Conservation (phyloP, 305 asterid species). For the Fraxinus albicans region DNA sequence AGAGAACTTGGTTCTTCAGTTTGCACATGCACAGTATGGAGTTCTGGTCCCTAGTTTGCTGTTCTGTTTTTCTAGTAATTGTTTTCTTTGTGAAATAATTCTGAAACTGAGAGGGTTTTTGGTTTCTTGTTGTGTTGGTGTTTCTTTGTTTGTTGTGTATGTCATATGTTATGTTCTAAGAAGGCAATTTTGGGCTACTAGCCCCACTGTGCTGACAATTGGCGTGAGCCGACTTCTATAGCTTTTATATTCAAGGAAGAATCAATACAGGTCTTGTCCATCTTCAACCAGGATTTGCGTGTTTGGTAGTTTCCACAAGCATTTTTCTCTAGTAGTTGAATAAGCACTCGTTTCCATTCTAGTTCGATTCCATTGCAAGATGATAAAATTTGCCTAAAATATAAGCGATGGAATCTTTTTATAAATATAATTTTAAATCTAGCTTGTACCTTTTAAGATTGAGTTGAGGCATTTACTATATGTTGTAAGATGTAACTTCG, state of each 20-base stretch:
- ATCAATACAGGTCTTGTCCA: slow-evolving; percentile 93
- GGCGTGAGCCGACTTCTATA: slow-evolving; percentile 99
- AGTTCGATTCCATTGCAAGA: slow-evolving; percentile 22
- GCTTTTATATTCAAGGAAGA: slow-evolving; percentile 96
- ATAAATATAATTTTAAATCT: slow-evolving; percentile 10
- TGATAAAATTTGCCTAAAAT: slow-evolving; percentile 20
- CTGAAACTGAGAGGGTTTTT: slow-evolving; percentile 88
- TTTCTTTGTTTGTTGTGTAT: slow-evolving; percentile 97
- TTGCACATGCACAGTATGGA: slow-evolving; percentile 45
- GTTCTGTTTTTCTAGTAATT: slow-evolving; percentile 45
- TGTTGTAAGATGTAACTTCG: slow-evolving; percentile 31
- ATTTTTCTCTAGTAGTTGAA: slow-evolving; percentile 23
- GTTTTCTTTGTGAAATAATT: slow-evolving; percentile 54
- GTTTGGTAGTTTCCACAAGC: slow-evolving; percentile 61
- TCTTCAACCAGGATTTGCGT: slow-evolving; percentile 91
- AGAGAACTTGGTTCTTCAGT: slow-evolving; percentile 62
- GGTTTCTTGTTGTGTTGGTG: slow-evolving; percentile 95
- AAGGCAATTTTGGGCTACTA: slow-evolving; percentile 99
- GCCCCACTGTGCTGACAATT: slow-evolving; percentile 99
- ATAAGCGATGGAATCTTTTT: slow-evolving; percentile 8
- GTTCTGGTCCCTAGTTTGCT: slow-evolving; percentile 47
- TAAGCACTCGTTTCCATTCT: slow-evolving; percentile 16
- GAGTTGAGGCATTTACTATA: slow-evolving; percentile 20
- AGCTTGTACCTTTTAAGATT: slow-evolving; percentile 23
- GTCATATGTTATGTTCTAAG: slow-evolving; percentile 91